Base-by-base conservation (phyloP, 208 protist species). In the Sergeia podlipaevii region DNA sequence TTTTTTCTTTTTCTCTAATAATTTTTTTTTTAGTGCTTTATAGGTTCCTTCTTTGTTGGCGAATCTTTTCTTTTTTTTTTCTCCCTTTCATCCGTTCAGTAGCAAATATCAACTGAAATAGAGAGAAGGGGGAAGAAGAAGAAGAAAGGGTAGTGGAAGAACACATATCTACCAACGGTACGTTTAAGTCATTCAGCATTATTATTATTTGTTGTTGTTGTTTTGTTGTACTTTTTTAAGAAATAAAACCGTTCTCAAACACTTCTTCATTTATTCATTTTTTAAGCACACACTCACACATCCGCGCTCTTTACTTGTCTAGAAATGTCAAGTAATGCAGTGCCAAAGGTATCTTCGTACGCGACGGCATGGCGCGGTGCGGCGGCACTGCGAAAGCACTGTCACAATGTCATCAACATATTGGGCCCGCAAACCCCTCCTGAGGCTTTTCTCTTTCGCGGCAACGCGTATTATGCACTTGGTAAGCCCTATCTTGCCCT, bases 401-500 rank as follows among this genome's bases (percentile, higher is more conserved):
- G 87, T 64, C 77, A 83, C 60, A 64, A 72, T 50, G 68, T 91
- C 17, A 91, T 94, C 54, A 77, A 87, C 52, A 78, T 78, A n/a
- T 62, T 94, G 8, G 83, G 87, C 20, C 57, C 87, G 7, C 49
- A 70, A 27, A 82, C 70, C 7, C 83, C 84, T 18, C 83, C 87
- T 1, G 83, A 94, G 64, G 81, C 72, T 0, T 94, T 94, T 57
- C 64, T 94, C 36, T 91, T 75, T 56, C 80, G 87, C 37, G 87
- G 80, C 13, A 91, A 94, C 66, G 87, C 87, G 36, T 94, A 94
- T 66, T 89, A 78, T 55, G 80, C 74, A 6, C 65, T 94, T 8
- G 83, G 82, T 0, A 70, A 79, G 57, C 87, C 87, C 1, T 94
- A 87, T 61, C 80, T 94, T 53, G 87, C 87, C 11, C 41, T 94